These are phyloP conservation scores for Botryosphaeria dothidea DNA, from an alignment of 2,329 filamentous ascomycete genomes.

Conservation along the genomic window DNA sequence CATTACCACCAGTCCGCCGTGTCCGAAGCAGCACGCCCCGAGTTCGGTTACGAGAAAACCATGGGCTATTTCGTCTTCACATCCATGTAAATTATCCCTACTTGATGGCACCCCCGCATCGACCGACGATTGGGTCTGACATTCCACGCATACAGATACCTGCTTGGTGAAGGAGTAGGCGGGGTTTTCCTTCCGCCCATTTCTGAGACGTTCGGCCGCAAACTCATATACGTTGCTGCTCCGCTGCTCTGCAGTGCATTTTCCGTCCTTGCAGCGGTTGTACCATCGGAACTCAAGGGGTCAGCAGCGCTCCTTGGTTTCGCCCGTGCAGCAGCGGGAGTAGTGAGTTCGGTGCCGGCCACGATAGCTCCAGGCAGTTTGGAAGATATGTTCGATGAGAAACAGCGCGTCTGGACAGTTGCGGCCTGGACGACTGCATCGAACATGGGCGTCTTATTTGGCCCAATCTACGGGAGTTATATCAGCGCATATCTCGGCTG, in stretches of 20 bases:
- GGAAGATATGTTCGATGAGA: slow-evolving; percentile 10
- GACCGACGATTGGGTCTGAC: too few relatives aligned
- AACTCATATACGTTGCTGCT: slow-evolving; percentile 37
- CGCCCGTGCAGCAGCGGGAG: neutral
- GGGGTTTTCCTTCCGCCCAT: slow-evolving; percentile 39
- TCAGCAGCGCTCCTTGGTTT: neutral
- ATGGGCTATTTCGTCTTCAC: slow-evolving; percentile 12
- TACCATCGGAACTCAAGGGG: neutral
- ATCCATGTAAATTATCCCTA: neutral
- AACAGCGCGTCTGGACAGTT: slow-evolving; percentile 11
- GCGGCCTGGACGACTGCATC: slow-evolving; percentile 6
- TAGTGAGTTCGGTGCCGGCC: slow-evolving; percentile 2
- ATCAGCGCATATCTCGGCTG: slow-evolving; percentile 4
- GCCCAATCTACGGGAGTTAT: slow-evolving; percentile 11
- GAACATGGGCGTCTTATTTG: slow-evolving; percentile 12
- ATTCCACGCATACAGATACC: slow-evolving; percentile 24
- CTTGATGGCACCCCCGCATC: too few relatives aligned
- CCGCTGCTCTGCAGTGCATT: slow-evolving; percentile 31
- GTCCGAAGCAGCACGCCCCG: neutral
- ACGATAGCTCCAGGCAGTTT: slow-evolving; percentile 12
- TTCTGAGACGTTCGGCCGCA: slow-evolving; percentile 42
- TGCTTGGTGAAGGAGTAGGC: slow-evolving; percentile 36
- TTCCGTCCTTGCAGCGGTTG: slow-evolving; percentile 22
- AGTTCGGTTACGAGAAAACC: neutral
- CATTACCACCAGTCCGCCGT: neutral